phyloP scores from a whole-genome alignment of 2,329 filamentous ascomycete genomes.

The Geosmithia putterillii region DNA sequence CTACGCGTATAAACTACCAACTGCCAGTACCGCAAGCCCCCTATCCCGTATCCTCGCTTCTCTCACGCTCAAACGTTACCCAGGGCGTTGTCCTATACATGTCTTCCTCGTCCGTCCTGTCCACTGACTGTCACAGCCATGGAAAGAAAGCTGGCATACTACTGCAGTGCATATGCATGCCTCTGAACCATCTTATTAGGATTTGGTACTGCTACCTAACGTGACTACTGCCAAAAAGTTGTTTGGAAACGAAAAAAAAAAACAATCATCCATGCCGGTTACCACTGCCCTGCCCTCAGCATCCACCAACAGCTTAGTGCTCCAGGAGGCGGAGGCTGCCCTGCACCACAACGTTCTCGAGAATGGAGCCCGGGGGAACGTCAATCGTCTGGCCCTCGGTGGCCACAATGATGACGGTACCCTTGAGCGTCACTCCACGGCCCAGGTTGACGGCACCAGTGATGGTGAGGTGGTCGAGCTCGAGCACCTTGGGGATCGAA shows the following conservation, averaged over 20 bases:
- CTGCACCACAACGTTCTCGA: conserved; percentile 98
- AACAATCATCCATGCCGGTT: no score
- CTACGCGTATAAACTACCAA: no score
- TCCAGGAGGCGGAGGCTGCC: conserved; percentile 72
- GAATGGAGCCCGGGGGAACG: conserved; percentile 87
- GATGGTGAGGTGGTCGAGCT: conserved; percentile 91
- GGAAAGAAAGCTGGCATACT: no score
- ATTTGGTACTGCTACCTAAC: not conserved
- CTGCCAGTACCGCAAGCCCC: no score
- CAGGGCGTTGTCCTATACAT: no score
- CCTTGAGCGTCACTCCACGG: conserved; percentile 90
- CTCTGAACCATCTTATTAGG: no score
- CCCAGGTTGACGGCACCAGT: conserved; percentile 96
- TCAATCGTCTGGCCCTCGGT: conserved; percentile 98
- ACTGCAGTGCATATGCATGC: no score
- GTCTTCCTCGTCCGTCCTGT: no score
- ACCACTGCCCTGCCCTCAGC: no score
- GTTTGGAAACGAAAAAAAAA: not conserved
- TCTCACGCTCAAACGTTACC: no score
- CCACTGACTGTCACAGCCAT: no score
- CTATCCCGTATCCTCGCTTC: no score
- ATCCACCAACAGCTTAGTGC: conserved; percentile 34
- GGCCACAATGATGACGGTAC: conserved; percentile 96
- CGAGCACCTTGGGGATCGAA: conserved; percentile 81
- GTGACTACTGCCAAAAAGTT: not conserved